Base-by-base conservation (phyloP, 257 asterid genomes). In the Capsicum rhomboideum region DNA sequence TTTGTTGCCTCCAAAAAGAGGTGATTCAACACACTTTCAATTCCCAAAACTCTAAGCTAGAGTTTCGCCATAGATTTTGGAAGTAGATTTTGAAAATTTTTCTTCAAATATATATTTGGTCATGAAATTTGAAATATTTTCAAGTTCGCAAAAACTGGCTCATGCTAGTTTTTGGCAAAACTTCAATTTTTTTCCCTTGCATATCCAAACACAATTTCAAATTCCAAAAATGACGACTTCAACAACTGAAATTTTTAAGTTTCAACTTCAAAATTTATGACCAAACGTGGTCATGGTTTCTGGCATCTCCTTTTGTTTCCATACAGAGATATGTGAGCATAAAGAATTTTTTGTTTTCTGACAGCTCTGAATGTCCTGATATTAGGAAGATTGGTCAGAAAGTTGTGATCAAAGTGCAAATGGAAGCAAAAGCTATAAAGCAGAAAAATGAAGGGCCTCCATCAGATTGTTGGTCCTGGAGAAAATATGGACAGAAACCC, bases 401-500 rank as follows among this genome's bases (percentile, higher is more conserved):
- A 69, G 89, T 89, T 44, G 93, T 91, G 81, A 90, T 92, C 61
- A 83, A 88, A 80, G 97, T 91, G 87, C 92, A 92, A 84, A 83
- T 86, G 14, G 88, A 85, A 83, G 94, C 78, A 85, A 88, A 84
- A 79, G 88, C 31, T n/a, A 85, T 87, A 82, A 88, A 87, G 64
- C 91, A 91, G 78, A 92, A 87, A 86, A 90, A 84, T 85, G 94
- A 87, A 82, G 92, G 93, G 9, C 90, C 92, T 83, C 95, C 94
- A 58, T 87, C 90, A 79, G 96, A 92, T 87, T 84, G 93, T 82
- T 92, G 96, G 93, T 90, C 93, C 69, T 91, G 94, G 96, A 91
- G 96, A 86, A 93, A 93, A 87, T 93, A 93, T 93, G 93, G 95
- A 68, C 95, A 93, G 79, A 92, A 93, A 83, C 93, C 97, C 89